Evolutionary conservation across 352 stramenopile species (phyloP).

Genomic region (Pythium monospermum): DNA sequence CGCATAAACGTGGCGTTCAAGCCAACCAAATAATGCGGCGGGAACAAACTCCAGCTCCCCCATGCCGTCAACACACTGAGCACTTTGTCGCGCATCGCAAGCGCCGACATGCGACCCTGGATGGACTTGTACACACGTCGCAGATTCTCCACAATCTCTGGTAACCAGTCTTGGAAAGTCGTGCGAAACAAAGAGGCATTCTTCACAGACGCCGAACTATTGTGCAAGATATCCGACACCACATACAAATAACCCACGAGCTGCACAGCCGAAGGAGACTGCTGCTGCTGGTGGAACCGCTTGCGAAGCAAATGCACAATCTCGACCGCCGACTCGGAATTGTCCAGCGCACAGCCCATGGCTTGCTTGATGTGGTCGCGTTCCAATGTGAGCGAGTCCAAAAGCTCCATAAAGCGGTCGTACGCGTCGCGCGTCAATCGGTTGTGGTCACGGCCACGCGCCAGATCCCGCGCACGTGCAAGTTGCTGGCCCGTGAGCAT

Average conservation of each 20-base stretch:
- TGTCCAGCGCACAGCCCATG: slow-evolving; percentile 79
- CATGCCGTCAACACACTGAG: slow-evolving; percentile 66
- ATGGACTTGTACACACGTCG: slow-evolving; percentile 49
- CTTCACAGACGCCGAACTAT: slow-evolving; percentile 82
- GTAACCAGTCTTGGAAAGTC: slow-evolving; percentile 77
- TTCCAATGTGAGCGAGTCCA: slow-evolving; percentile 51
- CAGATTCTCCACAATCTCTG: slow-evolving; percentile 63
- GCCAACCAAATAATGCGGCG: slow-evolving; percentile 64
- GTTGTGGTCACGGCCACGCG: slow-evolving; percentile 50
- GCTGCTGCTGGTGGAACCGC: slow-evolving; percentile 34
- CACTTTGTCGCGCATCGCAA: slow-evolving; percentile 80
- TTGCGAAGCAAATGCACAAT: slow-evolving; percentile 47
- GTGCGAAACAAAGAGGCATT: slow-evolving; percentile 88
- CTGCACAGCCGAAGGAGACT: slow-evolving; percentile 34
- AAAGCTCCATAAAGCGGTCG: slow-evolving; percentile 42
- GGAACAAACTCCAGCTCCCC: slow-evolving; percentile 79
- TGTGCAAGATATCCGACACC: slow-evolving; percentile 87
- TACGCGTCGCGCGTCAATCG: slow-evolving; percentile 46
- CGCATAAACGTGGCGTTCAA: slow-evolving; percentile 76
- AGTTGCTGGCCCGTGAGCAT: slow-evolving; percentile 72
- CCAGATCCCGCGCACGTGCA: slow-evolving; percentile 55
- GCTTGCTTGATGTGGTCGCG: slow-evolving; percentile 59
- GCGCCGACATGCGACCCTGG: slow-evolving; percentile 67
- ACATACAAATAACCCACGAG: slow-evolving; percentile 74
- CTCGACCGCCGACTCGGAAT: slow-evolving; percentile 71